Evolutionary conservation across 2,329 filamentous ascomycete species (phyloP), one percentile per base, ranked within the genome.

Genomic region (Cordyceps fumosorosea): DNA sequence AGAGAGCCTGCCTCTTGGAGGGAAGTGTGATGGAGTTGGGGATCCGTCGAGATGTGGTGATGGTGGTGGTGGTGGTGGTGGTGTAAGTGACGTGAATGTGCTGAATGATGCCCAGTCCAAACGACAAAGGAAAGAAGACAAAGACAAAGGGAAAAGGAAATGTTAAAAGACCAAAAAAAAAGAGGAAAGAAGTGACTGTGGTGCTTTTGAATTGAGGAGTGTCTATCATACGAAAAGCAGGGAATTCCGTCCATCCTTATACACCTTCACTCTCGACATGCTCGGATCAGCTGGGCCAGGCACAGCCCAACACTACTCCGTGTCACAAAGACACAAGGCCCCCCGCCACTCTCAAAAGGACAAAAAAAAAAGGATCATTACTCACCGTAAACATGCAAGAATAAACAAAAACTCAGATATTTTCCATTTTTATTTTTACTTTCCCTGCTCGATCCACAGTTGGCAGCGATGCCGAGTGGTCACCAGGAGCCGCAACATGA

Each of bases 141-240:
- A 44, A 44, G 44, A 59, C 51, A 63, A 61, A 62, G 66, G 34
- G 69, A 44, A 64, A 70, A 64, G 65, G 65, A 67, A 59, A 22
- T n/a, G 65, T 65, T 55, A 50, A 50, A 62, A 56, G 62, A 71
- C 66, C 66, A 67, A 69, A 66, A 67, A 65, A 66, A 70, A 63
- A 64, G 64, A 64, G 69, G 64, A 66, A 61, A 66, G 69, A 62
- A 64, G 60, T 58, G 65, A 66, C 44, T 47, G 12, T 47, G 62
- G 67, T 64, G 64, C 62, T 56, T 63, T 42, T 45, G n/a, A 6
- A 24, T 57, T 24, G 44, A 48, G 32, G 3, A 42, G 26, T 51
- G 45, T 58, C 14, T 58, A 29, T n/a, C 32, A 22, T 42, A 29
- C 10, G 3, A 14, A 29, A 26, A 29, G 42, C 26, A 51, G 34